Evolutionary conservation across 192 early-diverging fungal genomes (phyloP).

Genomic region (Backusella luteola): DNA sequence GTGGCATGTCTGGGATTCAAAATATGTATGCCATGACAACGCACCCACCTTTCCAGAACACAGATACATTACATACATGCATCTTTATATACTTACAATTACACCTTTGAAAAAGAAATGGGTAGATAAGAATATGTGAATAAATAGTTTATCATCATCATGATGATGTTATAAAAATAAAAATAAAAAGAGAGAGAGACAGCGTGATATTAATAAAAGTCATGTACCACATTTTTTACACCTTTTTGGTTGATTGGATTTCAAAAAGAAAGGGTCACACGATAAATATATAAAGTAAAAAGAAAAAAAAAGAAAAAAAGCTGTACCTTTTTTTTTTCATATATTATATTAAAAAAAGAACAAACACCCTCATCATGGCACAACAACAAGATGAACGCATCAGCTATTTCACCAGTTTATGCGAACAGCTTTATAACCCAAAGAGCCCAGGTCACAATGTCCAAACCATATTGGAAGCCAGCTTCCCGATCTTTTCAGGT

Average conservation of each 20-base stretch:
- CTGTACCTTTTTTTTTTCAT: no score
- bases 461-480: slow-evolving; percentile 70
- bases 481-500: slow-evolving; percentile 63
- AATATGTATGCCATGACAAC: background rate
- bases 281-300: background rate
- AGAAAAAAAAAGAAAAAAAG: background rate
- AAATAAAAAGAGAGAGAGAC: background rate
- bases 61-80: background rate
- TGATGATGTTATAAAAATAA: background rate
- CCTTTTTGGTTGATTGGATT: background rate
- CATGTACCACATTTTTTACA: background rate
- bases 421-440: slow-evolving; percentile 62
- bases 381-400: slow-evolving; percentile 24
- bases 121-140: background rate
- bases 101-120: background rate
- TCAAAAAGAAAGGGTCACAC: background rate
- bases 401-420: slow-evolving; percentile 35
- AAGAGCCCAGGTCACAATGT: slow-evolving; percentile 57
- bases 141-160: background rate
- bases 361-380: no score
- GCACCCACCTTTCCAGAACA: background rate
- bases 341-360: no score
- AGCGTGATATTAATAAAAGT: background rate
- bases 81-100: background rate
- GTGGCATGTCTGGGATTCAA: background rate